phyloP scores from a whole-genome alignment of 1,284 basidiomycete species.

The Pascua guehoae region DNA sequence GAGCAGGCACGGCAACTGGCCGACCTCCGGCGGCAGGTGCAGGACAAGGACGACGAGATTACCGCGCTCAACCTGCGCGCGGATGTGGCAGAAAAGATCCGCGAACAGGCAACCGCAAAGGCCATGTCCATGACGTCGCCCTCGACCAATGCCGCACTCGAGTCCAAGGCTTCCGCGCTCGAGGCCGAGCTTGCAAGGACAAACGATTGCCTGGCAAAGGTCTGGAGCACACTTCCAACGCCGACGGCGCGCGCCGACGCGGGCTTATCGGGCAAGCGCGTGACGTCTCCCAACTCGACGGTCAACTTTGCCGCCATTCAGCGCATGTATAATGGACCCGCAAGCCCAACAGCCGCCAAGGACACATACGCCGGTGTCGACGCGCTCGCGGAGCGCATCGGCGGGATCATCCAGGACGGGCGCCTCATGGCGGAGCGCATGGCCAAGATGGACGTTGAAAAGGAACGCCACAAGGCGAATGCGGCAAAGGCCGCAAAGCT shows the following conservation, averaged over 20 bases:
- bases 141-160: constrained; percentile 16
- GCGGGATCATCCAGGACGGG: constrained; percentile 74
- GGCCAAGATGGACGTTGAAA: constrained; percentile 75
- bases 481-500: constrained; percentile 83
- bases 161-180: constrained; percentile 27
- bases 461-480: constrained; percentile 82
- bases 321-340: constrained; percentile 29
- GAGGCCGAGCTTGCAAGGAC: constrained; percentile 58
- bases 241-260: constrained; percentile 68
- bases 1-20: too few relatives aligned
- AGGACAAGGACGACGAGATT: constrained; percentile 33
- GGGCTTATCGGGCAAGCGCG: constrained; percentile 56
- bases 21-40: constrained; percentile 14
- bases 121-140: not conserved
- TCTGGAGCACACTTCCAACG: constrained; percentile 78
- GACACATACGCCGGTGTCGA: constrained; percentile 54
- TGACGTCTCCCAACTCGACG: constrained; percentile 49
- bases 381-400: constrained; percentile 68
- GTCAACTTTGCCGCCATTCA: constrained; percentile 49
- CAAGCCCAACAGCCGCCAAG: constrained; percentile 26
- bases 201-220: constrained; percentile 60
- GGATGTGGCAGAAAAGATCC: not conserved
- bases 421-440: constrained; percentile 74
- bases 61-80: constrained; percentile 1
- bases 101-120: not conserved